Evolutionary conservation across 2,329 filamentous ascomycete species (phyloP).

Genomic region (Aureobasidium sp.): DNA sequence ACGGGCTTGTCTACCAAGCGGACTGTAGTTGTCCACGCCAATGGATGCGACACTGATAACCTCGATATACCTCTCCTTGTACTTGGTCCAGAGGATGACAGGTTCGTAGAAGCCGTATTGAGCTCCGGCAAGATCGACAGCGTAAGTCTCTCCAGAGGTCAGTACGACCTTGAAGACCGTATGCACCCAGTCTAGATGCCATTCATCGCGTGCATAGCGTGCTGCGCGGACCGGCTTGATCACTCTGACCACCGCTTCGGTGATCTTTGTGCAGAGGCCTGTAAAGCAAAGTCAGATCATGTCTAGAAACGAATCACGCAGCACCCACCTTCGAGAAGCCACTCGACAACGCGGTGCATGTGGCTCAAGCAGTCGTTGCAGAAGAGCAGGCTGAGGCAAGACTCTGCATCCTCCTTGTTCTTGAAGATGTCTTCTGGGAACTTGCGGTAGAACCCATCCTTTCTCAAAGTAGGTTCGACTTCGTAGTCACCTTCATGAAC

Average conservation of each 20-base stretch:
- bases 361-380: not conserved
- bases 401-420: slow-evolving; percentile 8
- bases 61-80: not conserved
- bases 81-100: slow-evolving; percentile 4
- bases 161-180: slow-evolving; percentile 6
- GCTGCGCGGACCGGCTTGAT: not conserved
- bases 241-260: not conserved
- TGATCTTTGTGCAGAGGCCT: not conserved
- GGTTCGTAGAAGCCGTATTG: slow-evolving; percentile 16
- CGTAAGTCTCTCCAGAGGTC: slow-evolving; percentile 13
- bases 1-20: not conserved
- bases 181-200: not conserved
- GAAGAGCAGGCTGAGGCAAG: not conserved
- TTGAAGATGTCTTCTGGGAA: slow-evolving; percentile 11
- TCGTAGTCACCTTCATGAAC: not conserved
- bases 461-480: not conserved
- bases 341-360: not conserved
- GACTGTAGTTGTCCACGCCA: not conserved
- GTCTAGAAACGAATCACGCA: no score
- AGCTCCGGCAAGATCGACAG: slow-evolving; percentile 15
- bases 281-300: not conserved
- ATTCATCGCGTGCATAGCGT: not conserved
- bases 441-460: not conserved
- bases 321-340: slow-evolving; percentile 3
- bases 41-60: not conserved